Evolutionary conservation across 2,329 filamentous ascomycete species (phyloP).

Genomic region (Diaporthe citri): DNA sequence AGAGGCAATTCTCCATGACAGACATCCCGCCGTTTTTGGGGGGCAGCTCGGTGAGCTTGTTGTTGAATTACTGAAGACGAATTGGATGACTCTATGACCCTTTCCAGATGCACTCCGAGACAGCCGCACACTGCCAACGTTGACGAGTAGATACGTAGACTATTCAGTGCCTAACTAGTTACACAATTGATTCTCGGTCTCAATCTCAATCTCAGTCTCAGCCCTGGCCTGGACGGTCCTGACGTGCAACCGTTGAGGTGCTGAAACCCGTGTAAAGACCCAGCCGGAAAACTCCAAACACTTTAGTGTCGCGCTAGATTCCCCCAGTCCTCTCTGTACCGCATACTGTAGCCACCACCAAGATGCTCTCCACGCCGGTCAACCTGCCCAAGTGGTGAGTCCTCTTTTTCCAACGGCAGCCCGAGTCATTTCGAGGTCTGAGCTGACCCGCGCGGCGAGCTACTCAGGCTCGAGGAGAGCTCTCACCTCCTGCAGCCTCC

Average conservation of each 20-base stretch:
- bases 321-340: neutral
- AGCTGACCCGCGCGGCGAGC: slow-evolving; percentile 12
- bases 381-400: slow-evolving; percentile 38
- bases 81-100: slow-evolving; percentile 1
- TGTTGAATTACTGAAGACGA: slow-evolving; percentile 1
- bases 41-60: too few relatives aligned
- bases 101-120: neutral
- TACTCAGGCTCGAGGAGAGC: slow-evolving; percentile 82
- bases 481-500: slow-evolving; percentile 92
- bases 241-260: neutral
- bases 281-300: neutral
- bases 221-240: neutral
- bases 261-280: slow-evolving; percentile 5
- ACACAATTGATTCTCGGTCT: neutral
- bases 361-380: slow-evolving; percentile 36
- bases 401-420: neutral
- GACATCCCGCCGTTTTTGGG: neutral
- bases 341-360: neutral
- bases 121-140: neutral
- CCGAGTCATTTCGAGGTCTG: slow-evolving; percentile 33
- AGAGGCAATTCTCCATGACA: neutral
- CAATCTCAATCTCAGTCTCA: neutral
- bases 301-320: slow-evolving; percentile 3
- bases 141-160: neutral
- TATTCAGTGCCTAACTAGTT: neutral